Conservation (phyloP, 2,329 filamentous ascomycete genomes). For the Capronia epimyces region DNA sequence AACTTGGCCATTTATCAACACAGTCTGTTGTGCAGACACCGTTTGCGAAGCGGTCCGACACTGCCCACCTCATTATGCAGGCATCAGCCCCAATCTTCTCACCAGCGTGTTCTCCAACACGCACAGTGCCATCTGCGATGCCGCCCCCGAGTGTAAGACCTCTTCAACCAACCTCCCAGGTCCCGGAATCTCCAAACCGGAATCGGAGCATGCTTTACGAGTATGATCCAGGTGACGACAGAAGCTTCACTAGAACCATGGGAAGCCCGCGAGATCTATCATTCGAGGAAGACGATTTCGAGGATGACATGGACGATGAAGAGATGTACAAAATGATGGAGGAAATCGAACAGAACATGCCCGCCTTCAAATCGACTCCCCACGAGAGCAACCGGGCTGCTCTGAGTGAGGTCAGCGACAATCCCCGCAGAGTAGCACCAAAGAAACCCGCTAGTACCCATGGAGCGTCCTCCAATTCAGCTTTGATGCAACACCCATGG, state of each 20-base stretch:
- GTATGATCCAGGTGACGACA: conserved; percentile 17
- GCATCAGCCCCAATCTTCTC: conserved; percentile 1
- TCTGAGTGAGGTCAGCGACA: conserved; percentile 26
- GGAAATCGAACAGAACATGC: conserved; percentile 33
- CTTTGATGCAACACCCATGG: conserved; percentile 66
- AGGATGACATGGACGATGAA: conserved; percentile 39
- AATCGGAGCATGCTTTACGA: conserved; percentile 18
- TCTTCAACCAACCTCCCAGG: neutral
- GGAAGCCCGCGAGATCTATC: conserved; percentile 33
- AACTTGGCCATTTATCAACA: conserved; percentile 8
- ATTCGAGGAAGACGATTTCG: conserved; percentile 36
- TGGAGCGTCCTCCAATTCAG: conserved; percentile 26
- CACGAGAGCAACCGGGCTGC: conserved; percentile 6
- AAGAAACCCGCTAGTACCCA: conserved; percentile 3
- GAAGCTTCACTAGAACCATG: conserved; percentile 39
- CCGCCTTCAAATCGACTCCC: neutral
- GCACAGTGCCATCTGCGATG: neutral
- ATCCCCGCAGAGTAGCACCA: conserved; percentile 32
- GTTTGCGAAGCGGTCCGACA: conserved; percentile 3
- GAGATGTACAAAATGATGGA: conserved; percentile 43
- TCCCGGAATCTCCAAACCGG: neutral
- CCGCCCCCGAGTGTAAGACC: neutral
- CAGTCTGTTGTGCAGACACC: conserved; percentile 25
- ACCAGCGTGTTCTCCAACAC: neutral
- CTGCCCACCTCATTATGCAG: neutral